Conservation (phyloP, 331 rosid genomes). For the Malus hybrid region DNA sequence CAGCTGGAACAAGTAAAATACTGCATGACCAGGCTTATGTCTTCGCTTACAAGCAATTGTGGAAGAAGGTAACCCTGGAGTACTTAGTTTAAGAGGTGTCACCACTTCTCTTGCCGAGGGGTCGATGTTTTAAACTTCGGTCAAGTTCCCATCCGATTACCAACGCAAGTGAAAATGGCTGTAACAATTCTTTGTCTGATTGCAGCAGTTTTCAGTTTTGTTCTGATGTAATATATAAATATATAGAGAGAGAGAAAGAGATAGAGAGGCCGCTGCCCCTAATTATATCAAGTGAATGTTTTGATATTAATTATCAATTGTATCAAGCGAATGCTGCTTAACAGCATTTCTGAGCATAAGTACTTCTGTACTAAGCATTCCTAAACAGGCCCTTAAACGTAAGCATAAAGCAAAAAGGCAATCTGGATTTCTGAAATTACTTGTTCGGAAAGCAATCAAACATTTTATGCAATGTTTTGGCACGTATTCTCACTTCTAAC, state of each 20-base stretch:
- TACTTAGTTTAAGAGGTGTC: not conserved
- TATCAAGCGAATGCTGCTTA: too few relatives aligned
- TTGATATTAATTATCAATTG: too few relatives aligned
- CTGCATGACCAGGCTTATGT: constrained; percentile 76
- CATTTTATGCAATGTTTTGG: too few relatives aligned
- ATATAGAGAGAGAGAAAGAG: too few relatives aligned
- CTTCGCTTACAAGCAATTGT: constrained; percentile 58
- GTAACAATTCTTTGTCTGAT: not conserved
- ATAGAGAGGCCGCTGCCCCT: not conserved
- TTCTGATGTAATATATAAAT: not conserved
- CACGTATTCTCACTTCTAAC: too few relatives aligned
- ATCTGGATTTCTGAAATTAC: too few relatives aligned
- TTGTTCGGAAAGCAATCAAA: too few relatives aligned
- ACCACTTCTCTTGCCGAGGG: not conserved
- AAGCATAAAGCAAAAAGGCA: too few relatives aligned
- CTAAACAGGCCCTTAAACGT: too few relatives aligned
- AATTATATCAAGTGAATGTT: too few relatives aligned
- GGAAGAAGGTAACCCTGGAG: constrained; percentile 11
- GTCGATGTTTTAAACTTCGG: not conserved
- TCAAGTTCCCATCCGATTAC: not conserved
- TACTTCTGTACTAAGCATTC: too few relatives aligned
- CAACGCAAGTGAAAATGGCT: not conserved
- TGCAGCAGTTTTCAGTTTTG: not conserved
- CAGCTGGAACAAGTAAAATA: constrained; percentile 26
- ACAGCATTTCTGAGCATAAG: too few relatives aligned